These are phyloP conservation scores for Pleodorina starrii DNA, from an alignment of 139 green algal genomes.

Conservation along the genomic window DNA sequence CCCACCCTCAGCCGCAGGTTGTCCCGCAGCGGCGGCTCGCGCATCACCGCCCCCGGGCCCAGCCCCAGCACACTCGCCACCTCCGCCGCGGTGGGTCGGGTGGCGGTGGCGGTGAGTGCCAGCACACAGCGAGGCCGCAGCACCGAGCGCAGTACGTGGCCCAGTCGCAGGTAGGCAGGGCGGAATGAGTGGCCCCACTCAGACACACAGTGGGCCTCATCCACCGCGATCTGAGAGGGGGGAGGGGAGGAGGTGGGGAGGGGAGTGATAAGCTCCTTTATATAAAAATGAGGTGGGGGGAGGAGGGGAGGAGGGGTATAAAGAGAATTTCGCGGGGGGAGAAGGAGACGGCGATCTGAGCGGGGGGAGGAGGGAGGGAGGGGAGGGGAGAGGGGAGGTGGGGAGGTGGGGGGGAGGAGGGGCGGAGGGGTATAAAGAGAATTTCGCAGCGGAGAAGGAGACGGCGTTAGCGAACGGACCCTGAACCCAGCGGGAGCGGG, in stretches of 20 bases:
- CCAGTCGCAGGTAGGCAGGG: slow-evolving; percentile 85
- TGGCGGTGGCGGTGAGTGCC: slow-evolving; percentile 94
- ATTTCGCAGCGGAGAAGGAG: too few relatives aligned
- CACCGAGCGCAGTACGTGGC: slow-evolving; percentile 72
- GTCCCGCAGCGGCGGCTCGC: slow-evolving; percentile 71
- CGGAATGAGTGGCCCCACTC: slow-evolving; percentile 98
- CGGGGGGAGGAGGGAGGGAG: too few relatives aligned
- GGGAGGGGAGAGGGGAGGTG: too few relatives aligned
- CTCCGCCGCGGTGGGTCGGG: slow-evolving; percentile 64
- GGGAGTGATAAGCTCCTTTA: too few relatives aligned
- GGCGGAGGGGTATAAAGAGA: too few relatives aligned
- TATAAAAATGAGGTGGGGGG: too few relatives aligned
- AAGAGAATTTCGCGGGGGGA: too few relatives aligned
- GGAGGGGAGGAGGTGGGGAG: neutral
- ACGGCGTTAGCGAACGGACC: too few relatives aligned
- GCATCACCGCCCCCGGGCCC: slow-evolving; percentile 59
- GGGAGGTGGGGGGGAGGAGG: too few relatives aligned
- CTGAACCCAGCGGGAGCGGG: too few relatives aligned
- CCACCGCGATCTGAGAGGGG: slow-evolving; percentile 79
- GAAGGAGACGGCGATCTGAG: too few relatives aligned
- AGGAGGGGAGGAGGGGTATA: too few relatives aligned
- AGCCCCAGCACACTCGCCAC: slow-evolving; percentile 75
- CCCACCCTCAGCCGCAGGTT: slow-evolving; percentile 87
- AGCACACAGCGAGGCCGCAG: slow-evolving; percentile 78
- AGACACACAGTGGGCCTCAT: slow-evolving; percentile 94